A percentile compares a stretch with the other conserved stretches of the same genome.
Evolutionary conservation across 164 flowering plant genomes (phyloP).

Genomic region (Protea cynaroides): DNA sequence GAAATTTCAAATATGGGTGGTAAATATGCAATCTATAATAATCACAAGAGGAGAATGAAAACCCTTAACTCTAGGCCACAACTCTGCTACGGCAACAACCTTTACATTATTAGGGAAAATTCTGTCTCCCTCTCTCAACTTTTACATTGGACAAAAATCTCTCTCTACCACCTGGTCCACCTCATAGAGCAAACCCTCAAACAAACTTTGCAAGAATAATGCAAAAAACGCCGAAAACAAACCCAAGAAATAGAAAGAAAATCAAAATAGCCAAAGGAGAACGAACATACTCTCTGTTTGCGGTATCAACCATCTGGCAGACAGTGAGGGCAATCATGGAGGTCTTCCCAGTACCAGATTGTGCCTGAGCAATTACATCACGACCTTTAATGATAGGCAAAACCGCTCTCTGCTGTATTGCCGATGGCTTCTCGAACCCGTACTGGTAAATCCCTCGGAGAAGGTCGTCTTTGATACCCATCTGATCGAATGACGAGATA

Average conservation of each 20-base stretch:
- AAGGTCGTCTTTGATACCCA: conserved; percentile 78
- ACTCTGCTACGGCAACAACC: too few species aligned
- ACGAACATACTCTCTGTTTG: conserved; percentile 53
- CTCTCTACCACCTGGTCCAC: too few species aligned
- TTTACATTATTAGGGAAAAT: too few species aligned
- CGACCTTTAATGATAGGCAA: conserved; percentile 82
- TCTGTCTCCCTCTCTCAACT: too few species aligned
- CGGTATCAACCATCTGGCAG: conserved; percentile 77
- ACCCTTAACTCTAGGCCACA: too few species aligned
- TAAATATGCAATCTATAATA: too few species aligned
- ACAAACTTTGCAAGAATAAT: not conserved
- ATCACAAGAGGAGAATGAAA: too few species aligned
- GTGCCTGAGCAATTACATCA: conserved; percentile 95
- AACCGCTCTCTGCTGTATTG: conserved; percentile 88
- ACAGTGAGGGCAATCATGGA: conserved; percentile 96
- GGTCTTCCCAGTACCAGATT: conserved; percentile 92
- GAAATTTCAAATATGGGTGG: too few species aligned
- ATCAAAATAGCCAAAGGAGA: too few species aligned
- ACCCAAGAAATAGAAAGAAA: not conserved
- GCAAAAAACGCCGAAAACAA: not conserved
- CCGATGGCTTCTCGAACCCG: conserved; percentile 94
- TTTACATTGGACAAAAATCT: too few species aligned
- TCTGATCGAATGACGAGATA: conserved; percentile 61
- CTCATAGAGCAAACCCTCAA: too few species aligned
- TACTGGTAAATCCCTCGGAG: conserved; percentile 77